Conservation (phyloP, 1,284 basidiomycete genomes). For the Mixia osmundae region DNA sequence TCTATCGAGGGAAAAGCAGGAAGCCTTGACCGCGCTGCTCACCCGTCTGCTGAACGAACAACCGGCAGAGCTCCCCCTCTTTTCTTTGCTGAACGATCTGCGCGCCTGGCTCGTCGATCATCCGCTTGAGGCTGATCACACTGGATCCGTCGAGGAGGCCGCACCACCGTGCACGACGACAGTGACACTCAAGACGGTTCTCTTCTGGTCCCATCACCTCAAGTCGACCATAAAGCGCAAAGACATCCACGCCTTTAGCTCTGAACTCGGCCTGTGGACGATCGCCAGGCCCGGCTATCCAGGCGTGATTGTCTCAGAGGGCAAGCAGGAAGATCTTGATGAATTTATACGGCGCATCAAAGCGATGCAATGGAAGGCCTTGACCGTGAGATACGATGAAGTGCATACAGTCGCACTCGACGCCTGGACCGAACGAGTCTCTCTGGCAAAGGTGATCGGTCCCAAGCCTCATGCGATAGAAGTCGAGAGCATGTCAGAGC, state of each 20-base stretch:
- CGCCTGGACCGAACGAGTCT: neutral
- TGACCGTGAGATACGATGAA: conserved; percentile 8
- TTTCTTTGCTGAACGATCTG: no score
- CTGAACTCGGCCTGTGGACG: conserved; percentile 5
- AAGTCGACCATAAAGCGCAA: conserved; percentile 8
- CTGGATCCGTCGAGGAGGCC: no score
- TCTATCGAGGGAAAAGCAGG: no score
- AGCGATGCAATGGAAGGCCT: conserved; percentile 8
- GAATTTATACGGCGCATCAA: conserved; percentile 7
- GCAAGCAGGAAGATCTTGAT: conserved; percentile 3
- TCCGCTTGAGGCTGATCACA: no score
- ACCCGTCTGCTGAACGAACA: no score
- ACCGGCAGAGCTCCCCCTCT: no score
- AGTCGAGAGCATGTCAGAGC: conserved; percentile 7
- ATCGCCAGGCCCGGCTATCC: conserved; percentile 7
- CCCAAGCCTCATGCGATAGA: conserved; percentile 3
- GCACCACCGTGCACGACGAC: no score
- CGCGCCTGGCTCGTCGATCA: no score
- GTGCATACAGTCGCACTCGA: neutral
- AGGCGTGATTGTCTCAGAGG: conserved; percentile 7
- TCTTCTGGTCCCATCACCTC: conserved; percentile 8
- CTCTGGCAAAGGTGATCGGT: neutral
- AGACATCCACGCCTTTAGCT: conserved; percentile 4
- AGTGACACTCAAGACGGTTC: conserved; percentile 1
- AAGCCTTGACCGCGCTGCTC: no score